Conservation (phyloP, 768 basidiomycete genomes). For the Collybiopsis luxurians region DNA sequence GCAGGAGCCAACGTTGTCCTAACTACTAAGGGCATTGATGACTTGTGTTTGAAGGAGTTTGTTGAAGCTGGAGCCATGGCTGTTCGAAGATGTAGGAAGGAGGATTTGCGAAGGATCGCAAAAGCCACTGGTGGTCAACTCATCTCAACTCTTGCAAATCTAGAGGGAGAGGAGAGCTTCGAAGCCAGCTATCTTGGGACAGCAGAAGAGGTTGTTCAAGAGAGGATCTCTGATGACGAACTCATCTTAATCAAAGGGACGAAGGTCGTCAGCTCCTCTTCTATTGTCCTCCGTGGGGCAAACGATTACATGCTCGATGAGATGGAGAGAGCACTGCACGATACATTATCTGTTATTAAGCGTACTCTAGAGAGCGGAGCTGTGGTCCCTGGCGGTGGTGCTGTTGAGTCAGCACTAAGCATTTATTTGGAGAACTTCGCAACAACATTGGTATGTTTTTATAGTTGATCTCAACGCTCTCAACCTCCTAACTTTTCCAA, state of each 20-base stretch:
- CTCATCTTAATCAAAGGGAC: constrained; percentile 97
- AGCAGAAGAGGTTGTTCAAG: constrained; percentile 96
- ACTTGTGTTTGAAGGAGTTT: constrained; percentile 97
- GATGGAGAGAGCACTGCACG: constrained; percentile 97
- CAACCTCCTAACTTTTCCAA: constrained; percentile 9
- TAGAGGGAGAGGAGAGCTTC: constrained; percentile 98
- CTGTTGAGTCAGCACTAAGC: constrained; percentile 94
- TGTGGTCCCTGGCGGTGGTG: constrained; percentile 96
- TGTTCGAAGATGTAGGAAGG: constrained; percentile 95
- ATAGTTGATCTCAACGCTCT: not conserved
- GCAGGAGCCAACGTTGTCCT: constrained; percentile 96
- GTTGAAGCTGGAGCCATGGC: constrained; percentile 99
- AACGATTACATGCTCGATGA: constrained; percentile 99
- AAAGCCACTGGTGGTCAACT: constrained; percentile 95
- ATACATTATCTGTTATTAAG: constrained; percentile 93
- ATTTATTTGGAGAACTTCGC: constrained; percentile 99
- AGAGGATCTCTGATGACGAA: constrained; percentile 98
- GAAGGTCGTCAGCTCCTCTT: constrained; percentile 90
- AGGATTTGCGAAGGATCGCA: constrained; percentile 95
- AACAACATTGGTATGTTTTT: constrained; percentile 78
- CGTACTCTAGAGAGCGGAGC: constrained; percentile 93
- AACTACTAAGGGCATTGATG: constrained; percentile 98
- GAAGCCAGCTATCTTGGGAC: constrained; percentile 87
- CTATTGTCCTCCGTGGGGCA: constrained; percentile 92
- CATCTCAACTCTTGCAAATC: constrained; percentile 88